Base-by-base conservation (phyloP, 306 rosid genomes). In the Glycine tomentella region DNA sequence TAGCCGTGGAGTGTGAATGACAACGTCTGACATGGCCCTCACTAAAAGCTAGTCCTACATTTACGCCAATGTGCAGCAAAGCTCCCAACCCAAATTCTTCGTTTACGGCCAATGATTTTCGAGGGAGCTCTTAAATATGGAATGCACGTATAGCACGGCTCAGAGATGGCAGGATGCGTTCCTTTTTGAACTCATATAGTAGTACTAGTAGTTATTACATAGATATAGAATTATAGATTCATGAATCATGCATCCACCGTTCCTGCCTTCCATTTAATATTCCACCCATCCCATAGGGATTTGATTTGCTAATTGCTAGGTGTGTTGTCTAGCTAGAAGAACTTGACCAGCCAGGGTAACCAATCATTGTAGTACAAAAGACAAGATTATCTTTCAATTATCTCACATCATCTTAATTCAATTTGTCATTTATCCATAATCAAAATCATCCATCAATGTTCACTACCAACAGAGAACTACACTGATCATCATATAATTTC, bases 201-300 rank as follows among this genome's bases (percentile, higher is more conserved):
- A 34, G 38, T 25, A 25, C 31, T 34, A 13, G 17, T 7, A 16
- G 2, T 55, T 33, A 33, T 14, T 55, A 33, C 3, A 59, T 25
- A 25, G 31, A 25, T 25, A 25, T 25, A 25, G 2, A 25, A 25
- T 25, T 5, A 67, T 53, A 67, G 66, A 44, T 79, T 79, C 82
- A 69, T 79, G 82, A 59, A 69, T 72, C 76, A 69, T 79, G 82
- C 69, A 69, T 72, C 76, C 31, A 25, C 31, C 31, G 31, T 4
- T 45, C 6, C 13, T 34, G 8, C 5, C 52, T 46, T 33, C 65
- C 64, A 48, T 74, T 59, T 25, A 20, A 20, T 20, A 25, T 25
- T 25, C 31, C 64, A 58, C 44, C 42, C 52, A 15, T 46, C n/a
- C 14, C 51, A 45, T 59, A 58, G 69, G 46, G 45, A 11, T 59